phyloP scores from a whole-genome alignment of 768 basidiomycete species.

The Boletus huronensis region DNA sequence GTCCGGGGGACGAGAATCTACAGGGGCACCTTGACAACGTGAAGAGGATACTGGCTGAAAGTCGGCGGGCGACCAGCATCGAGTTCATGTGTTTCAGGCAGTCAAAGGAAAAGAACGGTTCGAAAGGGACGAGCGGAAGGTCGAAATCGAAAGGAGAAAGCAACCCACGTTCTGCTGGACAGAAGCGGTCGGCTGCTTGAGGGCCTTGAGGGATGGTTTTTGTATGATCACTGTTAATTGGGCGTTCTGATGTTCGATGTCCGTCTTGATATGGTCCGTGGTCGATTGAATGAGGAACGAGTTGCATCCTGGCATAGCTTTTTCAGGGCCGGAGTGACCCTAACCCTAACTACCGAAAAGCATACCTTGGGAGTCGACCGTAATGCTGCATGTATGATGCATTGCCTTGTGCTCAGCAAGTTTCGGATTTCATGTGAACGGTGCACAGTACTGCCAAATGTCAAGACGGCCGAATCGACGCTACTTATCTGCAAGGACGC shows the following conservation, averaged over 20 bases:
- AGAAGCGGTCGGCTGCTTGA: slow-evolving; percentile 15
- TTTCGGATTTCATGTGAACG: not conserved
- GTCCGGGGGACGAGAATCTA: slow-evolving; percentile 81
- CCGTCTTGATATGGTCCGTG: too few relatives aligned
- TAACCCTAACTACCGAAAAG: too few relatives aligned
- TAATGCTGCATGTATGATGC: too few relatives aligned
- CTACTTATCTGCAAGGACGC: too few relatives aligned
- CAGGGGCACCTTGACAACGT: slow-evolving; percentile 87
- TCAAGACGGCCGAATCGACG: not conserved
- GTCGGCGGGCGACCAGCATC: slow-evolving; percentile 85
- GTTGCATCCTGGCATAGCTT: too few relatives aligned
- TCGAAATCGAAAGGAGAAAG: slow-evolving; percentile 19
- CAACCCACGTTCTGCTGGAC: slow-evolving; percentile 15
- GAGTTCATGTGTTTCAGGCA: slow-evolving; percentile 93
- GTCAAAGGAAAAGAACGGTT: slow-evolving; percentile 44
- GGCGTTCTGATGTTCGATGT: too few relatives aligned
- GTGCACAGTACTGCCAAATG: too few relatives aligned
- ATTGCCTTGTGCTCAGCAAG: not conserved
- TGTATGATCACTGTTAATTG: not conserved
- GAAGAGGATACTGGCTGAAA: slow-evolving; percentile 85
- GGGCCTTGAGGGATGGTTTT: not conserved
- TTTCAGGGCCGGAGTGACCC: too few relatives aligned
- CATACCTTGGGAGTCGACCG: too few relatives aligned
- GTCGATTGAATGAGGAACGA: too few relatives aligned
- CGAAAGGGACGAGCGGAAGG: slow-evolving; percentile 15